Base-by-base conservation (phyloP, 495 filamentous ascomycete genomes). In the Pyronema omphalodes region DNA sequence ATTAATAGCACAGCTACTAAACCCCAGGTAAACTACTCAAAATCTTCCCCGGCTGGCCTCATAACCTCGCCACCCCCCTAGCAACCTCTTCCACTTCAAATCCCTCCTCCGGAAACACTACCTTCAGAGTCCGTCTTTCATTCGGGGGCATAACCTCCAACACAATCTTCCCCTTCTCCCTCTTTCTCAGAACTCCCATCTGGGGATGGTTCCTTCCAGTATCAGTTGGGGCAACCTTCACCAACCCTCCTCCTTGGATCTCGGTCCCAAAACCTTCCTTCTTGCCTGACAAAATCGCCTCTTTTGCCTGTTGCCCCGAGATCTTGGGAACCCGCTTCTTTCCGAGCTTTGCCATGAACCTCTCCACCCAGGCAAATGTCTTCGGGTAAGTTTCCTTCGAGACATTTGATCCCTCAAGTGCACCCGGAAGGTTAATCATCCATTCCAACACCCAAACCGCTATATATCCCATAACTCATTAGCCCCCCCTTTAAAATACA, bases 361-460 rank as follows among this genome's bases (percentile, higher is more conserved):
- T 64, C 36, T 67, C 59, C 34, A 81, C 66, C 76, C 74, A 81
- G 6, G 72, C 70, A 55, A 70, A 78, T 5, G 74, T 72, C 44
- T 63, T 67, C 0, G 78, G 79, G 58, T 72, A 78, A 9, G 55
- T 61, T 15, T 63, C 51, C 37, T 57, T 59, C 0, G 69, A 68
- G 44, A 80, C 67, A 33, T 61, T 23, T 5, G 67, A 64, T 15
- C 62, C 57, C 40, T 70, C 68, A 29, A 80, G 58, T 9, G 75
- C 72, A 3, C 71, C 74, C 0, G 70, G 68, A 3, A 76, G 53
- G 2, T 53, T 66, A 6, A 65, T 59, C 1, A 81, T 55, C 80
- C 82, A 84, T 58, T 76, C 71, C 50, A 81, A 69, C 0, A 69
- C 61, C 79, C 78, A 83, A 9, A 78, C 67, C 14, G 71, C 69